phyloP scores from a whole-genome alignment of 1,284 basidiomycete species.

The Pseudomicrostroma phylloplanum region DNA sequence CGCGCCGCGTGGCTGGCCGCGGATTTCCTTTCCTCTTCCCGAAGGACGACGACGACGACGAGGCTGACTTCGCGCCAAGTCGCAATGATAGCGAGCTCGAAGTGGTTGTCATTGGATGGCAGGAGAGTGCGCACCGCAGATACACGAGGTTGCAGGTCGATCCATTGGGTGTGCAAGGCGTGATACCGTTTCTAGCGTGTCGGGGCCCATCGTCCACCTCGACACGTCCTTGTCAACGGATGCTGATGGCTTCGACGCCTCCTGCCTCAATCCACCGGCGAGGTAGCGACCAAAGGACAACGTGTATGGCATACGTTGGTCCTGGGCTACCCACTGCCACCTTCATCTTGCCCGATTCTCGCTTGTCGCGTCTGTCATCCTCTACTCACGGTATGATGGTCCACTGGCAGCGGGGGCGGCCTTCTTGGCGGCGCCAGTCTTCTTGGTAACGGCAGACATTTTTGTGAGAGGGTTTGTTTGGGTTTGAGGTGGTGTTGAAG shows the following conservation, averaged over 20 bases:
- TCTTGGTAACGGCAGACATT: constrained; percentile 42
- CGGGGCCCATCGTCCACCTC: background rate
- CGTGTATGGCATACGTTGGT: background rate
- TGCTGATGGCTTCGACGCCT: background rate
- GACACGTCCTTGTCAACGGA: background rate
- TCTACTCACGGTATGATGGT: constrained; percentile 8
- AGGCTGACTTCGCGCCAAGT: background rate
- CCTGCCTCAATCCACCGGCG: background rate
- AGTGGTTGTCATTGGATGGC: background rate
- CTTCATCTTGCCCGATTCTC: background rate
- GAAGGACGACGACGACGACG: background rate
- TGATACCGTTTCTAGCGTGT: background rate
- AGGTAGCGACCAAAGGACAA: background rate
- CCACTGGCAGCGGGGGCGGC: constrained; percentile 2
- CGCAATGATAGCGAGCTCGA: constrained; percentile 1
- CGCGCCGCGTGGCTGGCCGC: background rate
- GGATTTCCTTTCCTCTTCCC: background rate
- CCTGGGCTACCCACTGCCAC: background rate
- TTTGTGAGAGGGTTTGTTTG: constrained; percentile 11
- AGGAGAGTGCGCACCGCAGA: background rate
- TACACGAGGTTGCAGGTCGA: background rate
- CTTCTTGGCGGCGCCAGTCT: constrained; percentile 41
- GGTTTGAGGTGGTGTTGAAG: background rate
- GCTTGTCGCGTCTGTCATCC: background rate
- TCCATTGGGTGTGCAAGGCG: background rate